Conservation (phyloP, 768 basidiomycete genomes). For the Mycena haematopus region DNA sequence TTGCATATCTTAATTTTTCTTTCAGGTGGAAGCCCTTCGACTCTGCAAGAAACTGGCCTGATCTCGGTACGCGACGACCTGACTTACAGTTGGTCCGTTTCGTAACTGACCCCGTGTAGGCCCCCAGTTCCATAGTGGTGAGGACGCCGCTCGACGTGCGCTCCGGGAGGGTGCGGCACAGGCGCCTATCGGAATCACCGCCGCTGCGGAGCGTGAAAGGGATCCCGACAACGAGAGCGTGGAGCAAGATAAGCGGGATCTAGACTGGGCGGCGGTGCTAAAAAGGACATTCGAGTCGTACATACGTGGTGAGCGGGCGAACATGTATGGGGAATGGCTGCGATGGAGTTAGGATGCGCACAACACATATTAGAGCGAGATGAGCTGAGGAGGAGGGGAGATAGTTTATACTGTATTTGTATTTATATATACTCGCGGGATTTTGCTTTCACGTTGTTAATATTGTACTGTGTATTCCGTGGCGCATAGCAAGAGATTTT, state of each 20-base stretch:
- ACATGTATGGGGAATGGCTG: conserved; percentile 89
- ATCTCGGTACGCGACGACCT: conserved; percentile 66
- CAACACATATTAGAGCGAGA: too few relatives aligned
- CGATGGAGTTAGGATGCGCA: conserved; percentile 20
- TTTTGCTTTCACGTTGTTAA: too few relatives aligned
- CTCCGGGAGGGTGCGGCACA: conserved; percentile 40
- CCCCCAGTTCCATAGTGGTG: conserved; percentile 73
- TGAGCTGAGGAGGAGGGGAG: neutral
- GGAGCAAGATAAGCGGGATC: conserved; percentile 71
- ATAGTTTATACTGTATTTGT: conserved; percentile 21
- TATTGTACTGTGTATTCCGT: too few relatives aligned
- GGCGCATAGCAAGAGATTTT: too few relatives aligned
- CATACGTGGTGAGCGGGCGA: conserved; percentile 84
- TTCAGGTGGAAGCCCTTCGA: conserved; percentile 95
- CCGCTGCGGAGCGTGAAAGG: conserved; percentile 4
- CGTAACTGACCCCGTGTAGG: conserved; percentile 42
- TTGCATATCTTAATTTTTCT: neutral
- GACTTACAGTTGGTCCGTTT: neutral
- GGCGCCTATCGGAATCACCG: conserved; percentile 25
- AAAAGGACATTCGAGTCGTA: conserved; percentile 96
- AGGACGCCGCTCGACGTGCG: conserved; percentile 63
- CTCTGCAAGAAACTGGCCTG: conserved; percentile 85
- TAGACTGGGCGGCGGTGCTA: conserved; percentile 87
- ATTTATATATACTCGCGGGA: conserved; percentile 7
- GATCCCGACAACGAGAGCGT: conserved; percentile 41